Evolutionary conservation across 331 rosid genomes (phyloP), one percentile per base, ranked within the genome.

Genomic region (Pyracantha coccinea): DNA sequence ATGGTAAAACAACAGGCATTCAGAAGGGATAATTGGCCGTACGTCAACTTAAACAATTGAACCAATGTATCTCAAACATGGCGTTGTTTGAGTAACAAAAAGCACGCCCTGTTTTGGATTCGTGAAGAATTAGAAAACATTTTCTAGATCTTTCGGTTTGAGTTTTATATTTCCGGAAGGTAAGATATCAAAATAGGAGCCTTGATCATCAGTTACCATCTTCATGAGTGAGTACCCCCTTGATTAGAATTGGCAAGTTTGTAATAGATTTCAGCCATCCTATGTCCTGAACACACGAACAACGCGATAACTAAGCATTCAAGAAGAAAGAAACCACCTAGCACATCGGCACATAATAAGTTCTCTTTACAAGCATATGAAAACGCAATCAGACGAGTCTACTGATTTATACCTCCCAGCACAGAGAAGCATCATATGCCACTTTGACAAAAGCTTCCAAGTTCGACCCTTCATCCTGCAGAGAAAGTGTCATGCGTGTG

Each of bases 181-280:
- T 14, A 54, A 33, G 35, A 54, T 31, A 20, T 55, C 31, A 28
- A 35, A 7, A 21, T 24, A 64, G 58, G 4, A 41, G 21, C 23
- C 75, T 25, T 69, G 38, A 31, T 53, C 19, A 20, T 41, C 47
- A 10, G 47, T 44, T 83, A 89, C 92, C 95, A 80, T 87, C 95
- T 82, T 87, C 95, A 61, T 75, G 83, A 32, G 89, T 85, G 69
- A 89, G 92, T 31, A 89, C 45, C 4, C 95, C 95, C 84, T 89
- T 89, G 71, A 89, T 6, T 68, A 89, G 81, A 78, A 89, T 84
- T 53, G 95, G 95, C 80, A 89, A 58, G 33, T 70, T 89, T 50
- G 95, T 78, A 75, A 87, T 82, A 21, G 90, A 87, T 84, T 79
- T 85, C 75, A 87, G 77, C 88, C 91, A 89, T 16, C 61, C 70